phyloP scores from a whole-genome alignment of 228 moss, liverwort and hornwort species.

The Sphagnum fallax region DNA sequence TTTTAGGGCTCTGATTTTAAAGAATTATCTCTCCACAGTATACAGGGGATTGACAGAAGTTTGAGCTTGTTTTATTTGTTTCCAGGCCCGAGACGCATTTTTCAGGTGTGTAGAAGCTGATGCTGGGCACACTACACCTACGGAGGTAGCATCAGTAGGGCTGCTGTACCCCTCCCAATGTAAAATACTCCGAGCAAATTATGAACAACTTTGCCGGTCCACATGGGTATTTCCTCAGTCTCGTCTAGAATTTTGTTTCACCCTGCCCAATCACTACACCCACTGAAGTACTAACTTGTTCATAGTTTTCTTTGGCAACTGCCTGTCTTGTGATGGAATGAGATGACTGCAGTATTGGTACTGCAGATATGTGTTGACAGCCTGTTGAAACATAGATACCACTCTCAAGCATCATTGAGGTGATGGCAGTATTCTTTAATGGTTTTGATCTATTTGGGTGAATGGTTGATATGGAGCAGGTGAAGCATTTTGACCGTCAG shows the following conservation, averaged over 20 bases:
- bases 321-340: background rate
- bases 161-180: constrained; percentile 73
- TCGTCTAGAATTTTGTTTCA: background rate
- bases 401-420: background rate
- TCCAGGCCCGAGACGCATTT: constrained; percentile 73
- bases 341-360: background rate
- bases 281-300: background rate
- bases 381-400: constrained; percentile 3
- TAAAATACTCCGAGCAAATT: constrained; percentile 59
- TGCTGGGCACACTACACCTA: constrained; percentile 57
- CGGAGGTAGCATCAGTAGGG: constrained; percentile 76
- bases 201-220: constrained; percentile 59
- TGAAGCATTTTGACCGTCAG: constrained; percentile 81
- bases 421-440: background rate
- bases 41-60: no score
- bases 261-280: background rate
- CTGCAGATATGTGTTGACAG: background rate
- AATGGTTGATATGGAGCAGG: constrained; percentile 18
- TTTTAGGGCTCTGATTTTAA: no score
- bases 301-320: background rate
- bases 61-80: background rate
- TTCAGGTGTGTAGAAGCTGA: constrained; percentile 65
- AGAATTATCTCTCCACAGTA: no score
- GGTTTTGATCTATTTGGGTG: background rate
- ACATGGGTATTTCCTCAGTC: constrained; percentile 51